Evolutionary conservation across 1,284 basidiomycete species (phyloP).

Genomic region (Ceratobasidium sp.): DNA sequence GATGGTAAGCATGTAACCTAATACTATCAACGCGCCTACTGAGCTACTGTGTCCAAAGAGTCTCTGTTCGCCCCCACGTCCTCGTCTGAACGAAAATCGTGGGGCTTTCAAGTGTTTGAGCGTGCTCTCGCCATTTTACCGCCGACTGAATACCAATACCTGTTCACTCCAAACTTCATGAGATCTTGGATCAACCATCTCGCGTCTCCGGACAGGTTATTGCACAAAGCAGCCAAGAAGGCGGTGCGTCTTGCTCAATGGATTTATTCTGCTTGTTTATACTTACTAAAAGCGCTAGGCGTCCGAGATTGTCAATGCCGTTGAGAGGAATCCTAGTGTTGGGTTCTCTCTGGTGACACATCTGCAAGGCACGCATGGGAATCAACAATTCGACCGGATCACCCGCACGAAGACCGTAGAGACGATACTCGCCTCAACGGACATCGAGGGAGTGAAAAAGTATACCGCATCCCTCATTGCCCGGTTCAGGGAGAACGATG

Average conservation of each 20-base stretch:
- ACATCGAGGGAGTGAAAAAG: conserved; percentile 76
- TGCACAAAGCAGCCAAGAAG: conserved; percentile 88
- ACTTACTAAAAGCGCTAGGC: conserved; percentile 59
- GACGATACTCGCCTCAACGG: conserved; percentile 81
- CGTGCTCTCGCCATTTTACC: conserved; percentile 78
- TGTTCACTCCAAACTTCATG: conserved; percentile 97
- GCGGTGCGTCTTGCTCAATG: conserved; percentile 64
- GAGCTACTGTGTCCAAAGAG: conserved; percentile 63
- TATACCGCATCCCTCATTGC: conserved; percentile 81
- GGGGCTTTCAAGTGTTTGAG: conserved; percentile 94
- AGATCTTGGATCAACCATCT: conserved; percentile 97
- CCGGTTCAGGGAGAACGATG: conserved; percentile 63
- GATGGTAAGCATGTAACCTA: conserved; percentile 71
- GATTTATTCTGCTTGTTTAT: conserved; percentile 34
- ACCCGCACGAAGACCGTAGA: conserved; percentile 96
- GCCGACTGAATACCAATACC: conserved; percentile 76
- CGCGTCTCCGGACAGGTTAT: conserved; percentile 83
- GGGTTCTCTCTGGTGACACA: conserved; percentile 89
- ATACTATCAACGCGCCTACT: conserved; percentile 45
- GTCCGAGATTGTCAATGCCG: conserved; percentile 77
- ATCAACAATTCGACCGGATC: conserved; percentile 88
- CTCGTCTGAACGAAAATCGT: conserved; percentile 91
- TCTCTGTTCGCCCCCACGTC: conserved; percentile 86
- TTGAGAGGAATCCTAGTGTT: conserved; percentile 78
- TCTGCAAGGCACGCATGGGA: conserved; percentile 87